Percentiles rank a stretch among this genome's conserved stretches.
phyloP scores from a whole-genome alignment of 495 filamentous ascomycete genomes.

The Amphirosellinia nigrospora region DNA sequence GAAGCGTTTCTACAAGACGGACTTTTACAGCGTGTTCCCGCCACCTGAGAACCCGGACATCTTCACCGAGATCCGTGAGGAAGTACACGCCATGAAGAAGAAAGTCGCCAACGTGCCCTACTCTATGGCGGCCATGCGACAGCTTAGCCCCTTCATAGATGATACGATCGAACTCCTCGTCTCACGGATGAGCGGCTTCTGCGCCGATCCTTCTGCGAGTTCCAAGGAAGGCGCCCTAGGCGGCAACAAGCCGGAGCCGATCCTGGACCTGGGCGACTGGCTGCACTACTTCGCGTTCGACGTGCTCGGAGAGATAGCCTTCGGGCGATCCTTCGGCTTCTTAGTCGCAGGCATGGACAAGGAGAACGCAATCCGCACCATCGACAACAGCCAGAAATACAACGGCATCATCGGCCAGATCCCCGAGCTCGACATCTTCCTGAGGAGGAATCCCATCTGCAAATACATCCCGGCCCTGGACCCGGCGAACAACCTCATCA shows the following conservation, averaged over 20 bases:
- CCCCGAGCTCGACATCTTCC: conserved; percentile 53
- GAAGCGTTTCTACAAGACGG: conserved; percentile 62
- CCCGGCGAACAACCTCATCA: conserved; percentile 56
- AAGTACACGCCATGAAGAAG: conserved; percentile 61
- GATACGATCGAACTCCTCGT: conserved; percentile 53
- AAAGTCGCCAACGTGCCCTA: conserved; percentile 61
- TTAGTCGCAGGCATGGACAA: conserved; percentile 63
- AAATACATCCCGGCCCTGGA: conserved; percentile 53
- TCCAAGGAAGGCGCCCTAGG: conserved; percentile 36
- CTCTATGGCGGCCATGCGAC: conserved; percentile 60
- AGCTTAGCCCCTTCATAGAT: conserved; percentile 54
- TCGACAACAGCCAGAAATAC: conserved; percentile 60
- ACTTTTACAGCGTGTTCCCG: conserved; percentile 61
- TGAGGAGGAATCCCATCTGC: conserved; percentile 57
- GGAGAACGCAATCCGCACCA: conserved; percentile 59
- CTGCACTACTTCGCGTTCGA: conserved; percentile 64
- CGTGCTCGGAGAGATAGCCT: conserved; percentile 67
- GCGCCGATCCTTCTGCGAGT: conserved; percentile 32
- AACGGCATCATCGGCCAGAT: conserved; percentile 61
- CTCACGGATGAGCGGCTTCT: conserved; percentile 46
- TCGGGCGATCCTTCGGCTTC: conserved; percentile 68
- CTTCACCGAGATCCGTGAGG: conserved; percentile 62
- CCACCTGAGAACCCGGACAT: conserved; percentile 65
- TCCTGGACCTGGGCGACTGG: conserved; percentile 57
- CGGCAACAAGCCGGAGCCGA: conserved; percentile 29